Evolutionary conservation across 73 alveolate species (phyloP), one percentile per base, ranked within the genome.

Genomic region (Effrenium voratum): DNA sequence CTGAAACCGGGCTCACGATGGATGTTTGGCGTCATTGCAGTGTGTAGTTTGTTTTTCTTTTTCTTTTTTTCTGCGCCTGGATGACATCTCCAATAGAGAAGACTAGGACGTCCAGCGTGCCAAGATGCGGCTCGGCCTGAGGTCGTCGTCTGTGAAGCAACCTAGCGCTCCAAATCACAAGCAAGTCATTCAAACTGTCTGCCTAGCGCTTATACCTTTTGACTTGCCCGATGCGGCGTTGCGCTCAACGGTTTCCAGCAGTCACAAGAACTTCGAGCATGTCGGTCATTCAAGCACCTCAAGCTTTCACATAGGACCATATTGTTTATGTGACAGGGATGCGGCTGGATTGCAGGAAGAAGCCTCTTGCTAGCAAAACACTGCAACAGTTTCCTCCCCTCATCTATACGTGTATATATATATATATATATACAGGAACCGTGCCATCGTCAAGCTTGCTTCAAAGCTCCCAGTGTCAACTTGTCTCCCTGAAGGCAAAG

Each of bases 41-140:
- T n/a, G n/a, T n/a, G n/a, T n/a, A n/a, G n/a, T n/a, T n/a, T n/a
- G n/a, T n/a, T n/a, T n/a, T n/a, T n/a, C n/a, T n/a, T n/a, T n/a
- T n/a, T n/a, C n/a, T n/a, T n/a, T n/a, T n/a, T n/a, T n/a, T n/a
- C n/a, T n/a, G n/a, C n/a, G 79, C 94, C 94, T 86, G 94, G 83
- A 86, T 86, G 82, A 86, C 68, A 43, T 86, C 94, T 40, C 94
- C 83, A 57, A 86, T 86, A 15, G 94, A 86, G 66, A 86, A 86
- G 70, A 86, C 94, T n/a, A 86, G 50, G 49, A 86, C 83, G 66
- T 86, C 94, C 83, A 86, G 13, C 30, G 94, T 86, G 8, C 32
- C 44, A 45, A 86, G 55, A 24, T 63, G 94, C 24, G 94, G 83
- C 73, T 86, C 94, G 1, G 94, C 94, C 93, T 84, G 13, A 6